Base-by-base conservation (phyloP, 2,329 filamentous ascomycete species). In the Xylaria multiplex region DNA sequence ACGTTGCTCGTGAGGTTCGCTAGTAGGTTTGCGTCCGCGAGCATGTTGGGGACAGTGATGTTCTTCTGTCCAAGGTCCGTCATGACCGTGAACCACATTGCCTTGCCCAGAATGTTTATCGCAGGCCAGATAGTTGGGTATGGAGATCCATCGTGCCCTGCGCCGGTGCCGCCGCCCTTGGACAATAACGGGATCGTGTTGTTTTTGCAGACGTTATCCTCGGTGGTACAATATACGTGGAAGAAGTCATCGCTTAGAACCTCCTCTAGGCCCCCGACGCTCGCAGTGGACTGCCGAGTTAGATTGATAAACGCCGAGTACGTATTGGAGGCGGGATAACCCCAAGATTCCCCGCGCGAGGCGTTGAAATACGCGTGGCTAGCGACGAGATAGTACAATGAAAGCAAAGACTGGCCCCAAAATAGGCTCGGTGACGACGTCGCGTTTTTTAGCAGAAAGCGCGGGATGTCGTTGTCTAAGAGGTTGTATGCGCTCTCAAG, bases 21-120 rank as follows among this genome's bases (percentile, higher is more conserved):
- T 2, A 73, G 62, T 3, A 72, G 64, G 1, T 64, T 54, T 1
- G 66, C 62, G 14, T 71, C 27, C 3, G 67, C 62, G 24, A 70
- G 64, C 66, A 70, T 67, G 24, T 70, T 70, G 9, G 68, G 68
- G 30, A 67, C 35, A 6, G 24, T 40, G 2, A 30, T 54, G 30
- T 64, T 14, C 50, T 69, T 69, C 13, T 59, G 59, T 6, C 68
- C 68, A 11, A 70, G 64, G 13, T 69, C 68, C 9, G 68, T 67
- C 66, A 70, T 59, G 30, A 59, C 55, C 8, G 64, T 62, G 52
- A 69, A 69, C 60, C 58, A 70, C 60, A 67, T 69, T 22, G 68
- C 63, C 52, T 69, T 70, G 22, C 64, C 66, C 2, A 70, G 50
- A 8, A 54, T 24, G 24, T 67, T 52, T 0, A 67, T 42, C 1